Percentiles rank a stretch among this genome's conserved stretches.
Evolutionary conservation across 768 basidiomycete species (phyloP).

Genomic region (Boletus subcaerulescens): DNA sequence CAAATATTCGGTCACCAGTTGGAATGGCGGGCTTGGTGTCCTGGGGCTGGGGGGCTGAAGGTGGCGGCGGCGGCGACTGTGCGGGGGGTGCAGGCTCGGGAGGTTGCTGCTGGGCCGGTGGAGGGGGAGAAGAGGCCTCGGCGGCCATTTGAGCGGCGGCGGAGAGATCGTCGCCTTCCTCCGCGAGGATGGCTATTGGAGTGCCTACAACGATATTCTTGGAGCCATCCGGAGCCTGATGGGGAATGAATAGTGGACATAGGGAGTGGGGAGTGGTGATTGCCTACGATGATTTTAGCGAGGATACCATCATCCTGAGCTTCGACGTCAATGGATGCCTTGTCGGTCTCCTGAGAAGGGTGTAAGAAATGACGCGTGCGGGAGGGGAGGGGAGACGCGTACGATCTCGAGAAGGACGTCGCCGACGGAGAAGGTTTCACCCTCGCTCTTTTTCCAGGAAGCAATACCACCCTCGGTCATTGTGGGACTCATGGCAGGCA

Average conservation of each 20-base stretch:
- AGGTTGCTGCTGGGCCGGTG: constrained; percentile 34
- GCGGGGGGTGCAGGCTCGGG: constrained; percentile 43
- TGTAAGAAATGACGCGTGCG: constrained; percentile 5
- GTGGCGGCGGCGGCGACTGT: constrained; percentile 33
- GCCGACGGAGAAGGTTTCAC: constrained; percentile 82
- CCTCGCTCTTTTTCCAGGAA: constrained; percentile 96
- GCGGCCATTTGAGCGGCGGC: constrained; percentile 72
- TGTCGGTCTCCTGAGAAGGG: constrained; percentile 88
- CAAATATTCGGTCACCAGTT: constrained; percentile 83
- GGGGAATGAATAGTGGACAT: background rate
- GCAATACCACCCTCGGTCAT: constrained; percentile 99
- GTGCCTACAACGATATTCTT: constrained; percentile 88
- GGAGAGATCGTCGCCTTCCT: constrained; percentile 93
- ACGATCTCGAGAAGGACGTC: constrained; percentile 97
- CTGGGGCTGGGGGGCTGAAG: constrained; percentile 34
- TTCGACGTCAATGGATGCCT: constrained; percentile 99
- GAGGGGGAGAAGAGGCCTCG: constrained; percentile 46
- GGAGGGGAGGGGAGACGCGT: constrained; percentile 26
- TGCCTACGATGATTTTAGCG: constrained; percentile 90
- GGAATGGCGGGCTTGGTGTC: constrained; percentile 55
- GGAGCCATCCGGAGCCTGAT: constrained; percentile 74
- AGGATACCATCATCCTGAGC: constrained; percentile 97
- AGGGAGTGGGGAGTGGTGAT: constrained; percentile 1
- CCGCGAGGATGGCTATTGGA: constrained; percentile 86
- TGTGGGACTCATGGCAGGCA: constrained; percentile 99